Conservation (phyloP, 768 basidiomycete species). For the Naematelia encephala region DNA sequence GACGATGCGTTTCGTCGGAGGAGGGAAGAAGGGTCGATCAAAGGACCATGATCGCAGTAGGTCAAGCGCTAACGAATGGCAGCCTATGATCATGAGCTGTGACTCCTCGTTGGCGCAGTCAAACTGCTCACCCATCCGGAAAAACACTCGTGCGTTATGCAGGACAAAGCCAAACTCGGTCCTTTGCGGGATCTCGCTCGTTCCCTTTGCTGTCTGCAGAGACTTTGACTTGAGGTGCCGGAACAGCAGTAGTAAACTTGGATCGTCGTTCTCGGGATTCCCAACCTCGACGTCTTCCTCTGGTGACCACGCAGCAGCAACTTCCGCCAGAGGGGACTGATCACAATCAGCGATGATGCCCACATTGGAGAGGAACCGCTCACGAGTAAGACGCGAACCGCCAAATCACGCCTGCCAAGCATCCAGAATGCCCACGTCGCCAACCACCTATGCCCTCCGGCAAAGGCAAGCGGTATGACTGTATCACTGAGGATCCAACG, state of each 20-base stretch:
- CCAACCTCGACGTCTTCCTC: conserved; percentile 56
- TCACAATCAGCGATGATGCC: conserved; percentile 54
- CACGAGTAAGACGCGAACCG: conserved; percentile 85
- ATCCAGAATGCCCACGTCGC: conserved; percentile 97
- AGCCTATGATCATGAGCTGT: conserved; percentile 59
- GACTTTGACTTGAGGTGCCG: conserved; percentile 85
- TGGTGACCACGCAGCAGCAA: conserved; percentile 27
- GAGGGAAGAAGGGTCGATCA: conserved; percentile 63
- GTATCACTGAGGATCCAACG: conserved; percentile 65
- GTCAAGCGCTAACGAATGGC: conserved; percentile 85
- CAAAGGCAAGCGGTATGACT: conserved; percentile 79
- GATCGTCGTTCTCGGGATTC: conserved; percentile 88
- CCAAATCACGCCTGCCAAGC: conserved; percentile 77
- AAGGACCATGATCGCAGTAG: conserved; percentile 90
- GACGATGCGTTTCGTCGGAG: conserved; percentile 40
- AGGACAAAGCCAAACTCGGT: conserved; percentile 94
- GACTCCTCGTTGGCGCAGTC: not conserved
- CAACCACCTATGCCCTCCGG: conserved; percentile 84
- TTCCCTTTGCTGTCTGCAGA: conserved; percentile 86
- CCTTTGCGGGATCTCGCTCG: conserved; percentile 75
- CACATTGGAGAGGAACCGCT: conserved; percentile 41
- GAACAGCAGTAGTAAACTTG: conserved; percentile 84
- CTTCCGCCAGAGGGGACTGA: conserved; percentile 38
- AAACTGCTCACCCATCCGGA: conserved; percentile 74
- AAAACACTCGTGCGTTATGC: conserved; percentile 89